Base-by-base conservation (phyloP, 257 asterid species). In the Prunella vulgaris region DNA sequence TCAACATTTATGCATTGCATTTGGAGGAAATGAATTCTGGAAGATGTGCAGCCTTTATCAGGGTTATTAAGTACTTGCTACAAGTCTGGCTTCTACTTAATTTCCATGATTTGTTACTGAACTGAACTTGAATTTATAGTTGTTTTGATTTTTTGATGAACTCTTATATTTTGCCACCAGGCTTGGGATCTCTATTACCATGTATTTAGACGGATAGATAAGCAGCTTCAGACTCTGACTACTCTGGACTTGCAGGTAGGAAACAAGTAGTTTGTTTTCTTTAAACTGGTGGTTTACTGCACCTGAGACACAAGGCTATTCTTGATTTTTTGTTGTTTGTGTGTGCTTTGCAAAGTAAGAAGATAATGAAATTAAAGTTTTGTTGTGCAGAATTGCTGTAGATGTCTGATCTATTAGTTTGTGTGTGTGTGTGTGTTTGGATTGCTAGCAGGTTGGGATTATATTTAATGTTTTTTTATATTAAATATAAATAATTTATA, bases 141-240 rank as follows among this genome's bases (percentile, higher is more conserved):
- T 52, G 53, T 57, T 51, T 51, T 37, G 48, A 52, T 24, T 53
- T 32, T 14, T 35, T 79, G 38, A 77, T 78, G 75, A 42, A 37
- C 6, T 73, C 53, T 62, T 46, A 44, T 33, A 62, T 44, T 63
- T 65, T 67, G 33, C 60, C 32, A 38, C 62, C 84, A 94, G 99
- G 99, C 98, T 75, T 94, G 99, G 99, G 99, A 94, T 91, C 88
- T 91, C 52, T 91, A 94, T 76, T 89, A 91, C 82, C 95, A 91
- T 81, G 98, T 91, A 69, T 94, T 94, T 80, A 79, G 92, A 80
- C 86, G 96, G 81, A 89, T 94, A 27, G 99, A 94, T 81, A 94
- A 89, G 82, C 99, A 94, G 84, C 99, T 94, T 79, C 96, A 86
- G 67, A 80, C 92, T 54, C 87, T 94, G 54, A 94, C 99, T 38